These are phyloP conservation scores for Secale cereale DNA, from an alignment of 176 grass and related monocot genomes.

Conservation along the genomic window DNA sequence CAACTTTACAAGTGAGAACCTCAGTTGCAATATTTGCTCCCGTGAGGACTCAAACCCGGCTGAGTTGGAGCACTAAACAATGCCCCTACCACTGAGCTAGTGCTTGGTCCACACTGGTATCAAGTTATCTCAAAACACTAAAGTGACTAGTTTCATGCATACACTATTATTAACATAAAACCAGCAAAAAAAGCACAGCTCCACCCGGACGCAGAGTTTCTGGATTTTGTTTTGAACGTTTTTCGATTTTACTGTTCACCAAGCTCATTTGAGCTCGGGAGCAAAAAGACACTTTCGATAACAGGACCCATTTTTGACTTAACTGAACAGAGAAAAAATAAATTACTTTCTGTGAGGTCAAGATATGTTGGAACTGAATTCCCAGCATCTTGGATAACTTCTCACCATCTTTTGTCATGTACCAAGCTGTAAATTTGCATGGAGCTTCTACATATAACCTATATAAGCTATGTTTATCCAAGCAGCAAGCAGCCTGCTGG, in stretches of 20 bases:
- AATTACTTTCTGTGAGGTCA: slow-evolving; percentile 20
- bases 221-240: too few relatives aligned
- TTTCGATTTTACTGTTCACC: too few relatives aligned
- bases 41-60: background rate
- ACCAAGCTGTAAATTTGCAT: background rate
- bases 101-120: background rate
- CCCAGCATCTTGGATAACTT: background rate
- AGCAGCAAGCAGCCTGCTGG: slow-evolving; percentile 5
- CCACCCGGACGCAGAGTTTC: too few relatives aligned
- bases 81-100: background rate
- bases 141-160: too few relatives aligned
- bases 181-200: slow-evolving; percentile 36
- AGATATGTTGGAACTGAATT: slow-evolving; percentile 10
- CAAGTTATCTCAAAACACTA: background rate
- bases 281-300: too few relatives aligned
- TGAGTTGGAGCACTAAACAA: background rate
- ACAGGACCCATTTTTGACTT: background rate
- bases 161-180: slow-evolving; percentile 9
- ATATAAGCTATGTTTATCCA: slow-evolving; percentile 9
- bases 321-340: background rate
- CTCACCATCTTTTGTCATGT: background rate
- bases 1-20: background rate
- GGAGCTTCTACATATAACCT: slow-evolving; percentile 9
- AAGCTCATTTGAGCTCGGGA: too few relatives aligned
- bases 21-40: background rate